phyloP scores from a whole-genome alignment of 805 yeast genomes.

The Debaryomyces castellii region DNA sequence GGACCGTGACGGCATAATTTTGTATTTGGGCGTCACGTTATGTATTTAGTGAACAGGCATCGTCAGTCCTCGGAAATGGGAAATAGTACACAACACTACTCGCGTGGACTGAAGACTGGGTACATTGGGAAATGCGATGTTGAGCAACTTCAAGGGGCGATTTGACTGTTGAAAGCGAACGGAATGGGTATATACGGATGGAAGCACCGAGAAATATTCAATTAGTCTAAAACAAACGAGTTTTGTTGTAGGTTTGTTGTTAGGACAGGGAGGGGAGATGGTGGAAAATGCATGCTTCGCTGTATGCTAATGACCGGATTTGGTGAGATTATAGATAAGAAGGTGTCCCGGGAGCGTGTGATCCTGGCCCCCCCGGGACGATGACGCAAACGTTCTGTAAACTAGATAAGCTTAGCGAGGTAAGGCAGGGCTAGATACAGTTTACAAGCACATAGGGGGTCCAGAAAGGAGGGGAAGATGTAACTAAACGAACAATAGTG shows the following conservation, averaged over 20 bases:
- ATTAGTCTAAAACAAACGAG: no score
- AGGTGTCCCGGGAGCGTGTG: neutral
- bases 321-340: neutral
- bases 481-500: neutral
- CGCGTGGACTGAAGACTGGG: neutral
- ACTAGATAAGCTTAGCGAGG: neutral
- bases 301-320: neutral
- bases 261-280: neutral
- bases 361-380: neutral
- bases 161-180: neutral
- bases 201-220: neutral
- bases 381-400: neutral
- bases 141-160: neutral
- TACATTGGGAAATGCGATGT: neutral
- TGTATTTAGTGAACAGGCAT: neutral
- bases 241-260: no score
- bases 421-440: neutral
- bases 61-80: neutral
- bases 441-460: neutral
- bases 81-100: no score
- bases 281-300: neutral
- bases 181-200: neutral
- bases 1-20: neutral
- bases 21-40: neutral
- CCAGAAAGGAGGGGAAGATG: neutral